These are phyloP conservation scores for Avena insularis DNA, from an alignment of 176 grass and related monocot species.

Conservation along the genomic window DNA sequence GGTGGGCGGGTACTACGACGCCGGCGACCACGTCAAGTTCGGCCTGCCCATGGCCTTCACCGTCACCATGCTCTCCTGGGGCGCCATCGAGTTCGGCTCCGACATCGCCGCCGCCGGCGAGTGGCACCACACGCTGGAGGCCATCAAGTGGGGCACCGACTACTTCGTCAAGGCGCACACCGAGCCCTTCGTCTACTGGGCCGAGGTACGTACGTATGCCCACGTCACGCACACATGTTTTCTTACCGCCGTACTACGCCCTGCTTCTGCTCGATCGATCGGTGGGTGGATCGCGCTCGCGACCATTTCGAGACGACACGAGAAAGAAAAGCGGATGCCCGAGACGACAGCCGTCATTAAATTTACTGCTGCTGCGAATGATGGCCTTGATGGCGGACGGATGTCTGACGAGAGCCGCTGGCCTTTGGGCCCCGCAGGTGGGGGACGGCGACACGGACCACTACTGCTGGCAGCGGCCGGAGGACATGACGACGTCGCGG, in stretches of 20 bases:
- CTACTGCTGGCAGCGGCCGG: conserved; percentile 95
- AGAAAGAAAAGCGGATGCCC: neutral
- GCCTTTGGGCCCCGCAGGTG: conserved; percentile 44
- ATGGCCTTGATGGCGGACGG: conserved; percentile 17
- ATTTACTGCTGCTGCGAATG: conserved; percentile 24
- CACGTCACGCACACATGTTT: neutral
- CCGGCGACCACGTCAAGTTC: conserved; percentile 96
- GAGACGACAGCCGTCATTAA: conserved; percentile 13
- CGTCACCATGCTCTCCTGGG: conserved; percentile 89
- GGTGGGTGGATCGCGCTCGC: neutral
- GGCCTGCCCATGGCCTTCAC: conserved; percentile 97
- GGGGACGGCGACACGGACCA: conserved; percentile 95
- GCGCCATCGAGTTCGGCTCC: conserved; percentile 71
- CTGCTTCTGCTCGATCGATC: neutral
- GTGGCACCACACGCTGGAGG: conserved; percentile 70
- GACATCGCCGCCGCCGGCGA: conserved; percentile 66
- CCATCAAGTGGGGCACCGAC: conserved; percentile 97
- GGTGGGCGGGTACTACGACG: conserved; percentile 91
- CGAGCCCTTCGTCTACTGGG: conserved; percentile 83
- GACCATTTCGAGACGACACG: conserved; percentile 10
- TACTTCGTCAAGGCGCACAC: conserved; percentile 98
- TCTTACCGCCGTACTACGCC: neutral
- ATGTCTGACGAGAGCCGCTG: neutral
- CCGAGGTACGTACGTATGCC: conserved; percentile 54
- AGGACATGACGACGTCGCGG: conserved; percentile 95